Base-by-base conservation (phyloP, 2,329 filamentous ascomycete genomes). In the Curvularia hawaiiensis region DNA sequence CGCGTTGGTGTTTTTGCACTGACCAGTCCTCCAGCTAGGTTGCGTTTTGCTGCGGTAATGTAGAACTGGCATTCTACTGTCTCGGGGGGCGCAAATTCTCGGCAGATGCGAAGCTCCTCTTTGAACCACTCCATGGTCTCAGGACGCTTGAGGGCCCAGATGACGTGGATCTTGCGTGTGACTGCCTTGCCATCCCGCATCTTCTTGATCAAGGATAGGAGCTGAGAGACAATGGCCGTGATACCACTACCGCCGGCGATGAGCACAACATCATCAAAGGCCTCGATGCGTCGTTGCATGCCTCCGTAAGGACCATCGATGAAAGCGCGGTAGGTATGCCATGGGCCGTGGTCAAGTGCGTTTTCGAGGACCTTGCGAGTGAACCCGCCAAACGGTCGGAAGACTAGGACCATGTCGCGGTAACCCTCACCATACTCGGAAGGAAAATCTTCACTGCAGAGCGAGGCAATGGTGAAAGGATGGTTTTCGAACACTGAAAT, bases 81-180 rank as follows among this genome's bases (percentile, higher is more conserved):
- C 71, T 95, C 91, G 0, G 91, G 90, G 1, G 94, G 94, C 10
- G 94, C 93, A 49, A 88, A 89, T 76, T 97, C 91, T 67, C 92
- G 86, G 78, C 94, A 97, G 68, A 97, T 96, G 47, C 92, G 86
- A 57, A 97, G 82, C 75, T 97, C 94, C 77, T 97, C 93, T 64
- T 91, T 90, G 82, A 97, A 98, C 94, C 94, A 98, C 73, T 97
- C 92, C 88, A 98, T 92, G 1, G 92, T 91, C 75, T 97, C 94
- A 14, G 95, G 87, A 54, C 90, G 87, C 77, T 95, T 96, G 64
- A 97, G 81, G 5, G 93, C 88, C 94, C 94, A 98, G n/a, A 98
- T 86, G 1, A 98, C 91, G 16, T 95, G 89, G 5, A 98, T 89
- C 63, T 89, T 91, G 74, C 90, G 91, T 2, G 93, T 97, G 44